Base-by-base conservation (phyloP, 2,329 filamentous ascomycete genomes). In the Trichoderma guizhouense region DNA sequence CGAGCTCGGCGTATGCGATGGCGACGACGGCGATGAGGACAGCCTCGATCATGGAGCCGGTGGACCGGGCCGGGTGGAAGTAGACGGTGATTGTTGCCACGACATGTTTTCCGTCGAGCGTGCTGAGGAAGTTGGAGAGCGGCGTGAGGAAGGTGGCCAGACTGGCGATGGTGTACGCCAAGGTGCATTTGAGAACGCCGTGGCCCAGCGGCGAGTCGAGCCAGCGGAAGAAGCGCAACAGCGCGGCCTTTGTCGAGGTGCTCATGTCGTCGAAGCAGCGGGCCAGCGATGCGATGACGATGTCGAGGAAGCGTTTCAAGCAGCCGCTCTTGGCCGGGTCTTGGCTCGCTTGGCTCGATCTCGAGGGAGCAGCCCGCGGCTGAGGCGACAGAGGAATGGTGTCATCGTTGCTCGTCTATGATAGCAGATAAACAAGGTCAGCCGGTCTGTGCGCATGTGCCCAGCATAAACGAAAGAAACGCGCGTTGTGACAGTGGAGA, bases 1-100 rank as follows among this genome's bases (percentile, higher is more conserved):
- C 83, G 55, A 93, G 84, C 60, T 79, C 77, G 51, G 79, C 79
- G 68, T 97, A 97, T 43, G 89, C 82, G 74, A 97, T 92, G 1
- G 93, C 93, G 18, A 92, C 86, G 36, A 92, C 82, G 6, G 93
- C 92, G 67, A 95, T 89, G 51, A 94, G 83, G 14, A 91, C 88
- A 3, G 93, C 94, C 80, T 97, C 92, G 72, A 92, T 88, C 93
- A 97, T 97, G 76, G 92, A 94, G 1, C 94, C 94, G 24, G 91
- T 88, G 21, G 93, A 92, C 72, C 94, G 87, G 1, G 93, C 92
- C 3, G 94, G 93, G 79, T 97, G 93, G 78, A 97, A 97, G 78
- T 97, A 97, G 7, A 97, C 94, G 0, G 93, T 95, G 69, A 97
- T 90, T 3, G 94, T 97, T 47, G 93, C 93, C 70, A 97, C 93